Percentiles rank a stretch among this genome's conserved stretches.
Evolutionary conservation across 768 basidiomycete species (phyloP).

Genomic region (Lenzites betulinus): DNA sequence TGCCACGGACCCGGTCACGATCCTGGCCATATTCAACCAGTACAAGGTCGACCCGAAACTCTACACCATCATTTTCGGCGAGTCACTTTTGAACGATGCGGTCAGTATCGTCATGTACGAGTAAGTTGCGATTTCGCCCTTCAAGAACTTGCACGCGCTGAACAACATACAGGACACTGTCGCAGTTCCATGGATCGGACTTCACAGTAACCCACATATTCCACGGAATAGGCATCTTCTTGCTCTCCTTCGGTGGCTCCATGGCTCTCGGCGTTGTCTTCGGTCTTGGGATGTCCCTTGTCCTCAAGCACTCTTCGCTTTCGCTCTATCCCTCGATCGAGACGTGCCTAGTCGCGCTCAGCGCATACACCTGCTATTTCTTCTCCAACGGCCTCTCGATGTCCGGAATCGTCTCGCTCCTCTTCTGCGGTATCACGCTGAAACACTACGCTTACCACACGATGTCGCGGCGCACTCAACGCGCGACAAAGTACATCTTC

Average conservation of each 20-base stretch:
- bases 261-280: conserved; percentile 93
- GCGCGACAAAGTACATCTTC: conserved; percentile 95
- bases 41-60: conserved; percentile 99
- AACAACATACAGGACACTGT: conserved; percentile 65
- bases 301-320: conserved; percentile 93
- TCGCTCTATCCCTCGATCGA: conserved; percentile 90
- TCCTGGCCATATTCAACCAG: conserved; percentile 97
- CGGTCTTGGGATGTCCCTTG: conserved; percentile 86
- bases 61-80: conserved; percentile 96
- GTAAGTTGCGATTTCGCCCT: conserved; percentile 52
- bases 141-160: background rate
- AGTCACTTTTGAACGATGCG: conserved; percentile 95
- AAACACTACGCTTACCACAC: conserved; percentile 99
- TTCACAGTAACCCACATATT: conserved; percentile 88
- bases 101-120: conserved; percentile 99
- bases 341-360: conserved; percentile 92
- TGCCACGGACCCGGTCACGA: conserved; percentile 97
- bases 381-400: conserved; percentile 95
- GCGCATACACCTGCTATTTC: conserved; percentile 97
- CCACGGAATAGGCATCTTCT: conserved; percentile 96
- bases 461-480: conserved; percentile 94
- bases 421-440: conserved; percentile 98
- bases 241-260: conserved; percentile 92
- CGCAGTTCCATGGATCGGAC: conserved; percentile 88
- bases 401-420: conserved; percentile 95